Conservation (phyloP, 108 stramenopile species). For the Licmophora abbreviata region DNA sequence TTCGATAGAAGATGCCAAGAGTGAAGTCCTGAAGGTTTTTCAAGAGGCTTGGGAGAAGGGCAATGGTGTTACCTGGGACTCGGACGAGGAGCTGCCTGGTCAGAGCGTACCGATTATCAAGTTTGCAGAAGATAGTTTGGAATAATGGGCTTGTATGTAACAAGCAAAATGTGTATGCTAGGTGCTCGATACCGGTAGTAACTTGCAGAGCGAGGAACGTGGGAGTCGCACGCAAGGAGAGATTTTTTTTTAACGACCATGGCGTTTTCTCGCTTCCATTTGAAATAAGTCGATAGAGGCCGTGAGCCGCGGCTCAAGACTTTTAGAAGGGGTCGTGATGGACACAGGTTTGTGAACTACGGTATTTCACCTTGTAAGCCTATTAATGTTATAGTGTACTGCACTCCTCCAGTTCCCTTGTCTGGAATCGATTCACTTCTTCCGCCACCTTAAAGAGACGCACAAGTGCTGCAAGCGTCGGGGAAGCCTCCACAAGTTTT, state of each 20-base stretch:
- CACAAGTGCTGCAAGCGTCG: slow-evolving; percentile 10
- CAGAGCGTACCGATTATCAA: slow-evolving; percentile 67
- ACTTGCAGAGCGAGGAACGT: too few species aligned
- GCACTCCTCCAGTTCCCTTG: slow-evolving; percentile 25
- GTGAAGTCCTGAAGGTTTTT: slow-evolving; percentile 92
- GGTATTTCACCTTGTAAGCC: too few species aligned
- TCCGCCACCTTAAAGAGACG: slow-evolving; percentile 24
- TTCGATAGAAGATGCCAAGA: slow-evolving; percentile 95
- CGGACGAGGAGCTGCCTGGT: slow-evolving; percentile 54
- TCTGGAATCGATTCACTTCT: slow-evolving; percentile 31
- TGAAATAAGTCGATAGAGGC: too few species aligned
- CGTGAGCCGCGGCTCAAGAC: too few species aligned
- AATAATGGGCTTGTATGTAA: too few species aligned
- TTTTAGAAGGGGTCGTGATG: too few species aligned
- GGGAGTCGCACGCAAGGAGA: too few species aligned
- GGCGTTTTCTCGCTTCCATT: too few species aligned
- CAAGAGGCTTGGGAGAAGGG: slow-evolving; percentile 97
- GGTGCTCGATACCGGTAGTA: too few species aligned
- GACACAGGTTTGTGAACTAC: too few species aligned
- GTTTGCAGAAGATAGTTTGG: slow-evolving; percentile 79
- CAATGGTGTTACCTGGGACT: slow-evolving; percentile 58
- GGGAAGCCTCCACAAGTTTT: neutral
- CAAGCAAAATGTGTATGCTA: too few species aligned
- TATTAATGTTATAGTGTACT: slow-evolving; percentile 1
- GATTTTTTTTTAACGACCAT: too few species aligned